Evolutionary conservation across 2,329 filamentous ascomycete genomes (phyloP).

Genomic region (Sclerotinia spermophila): DNA sequence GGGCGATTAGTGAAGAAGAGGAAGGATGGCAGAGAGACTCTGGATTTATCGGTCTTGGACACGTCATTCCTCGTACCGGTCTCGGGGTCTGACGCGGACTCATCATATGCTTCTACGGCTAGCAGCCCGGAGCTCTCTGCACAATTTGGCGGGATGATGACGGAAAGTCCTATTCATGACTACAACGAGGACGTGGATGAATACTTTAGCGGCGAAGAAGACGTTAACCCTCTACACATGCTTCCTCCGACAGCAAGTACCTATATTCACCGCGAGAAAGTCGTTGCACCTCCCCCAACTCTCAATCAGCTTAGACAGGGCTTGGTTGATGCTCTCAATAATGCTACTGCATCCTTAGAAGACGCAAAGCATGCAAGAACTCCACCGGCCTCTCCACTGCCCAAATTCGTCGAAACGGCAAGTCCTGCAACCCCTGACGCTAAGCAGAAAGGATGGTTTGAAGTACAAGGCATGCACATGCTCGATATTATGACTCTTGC

Average conservation of each 20-base stretch:
- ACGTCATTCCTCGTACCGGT: slow-evolving; percentile 43
- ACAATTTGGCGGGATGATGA: slow-evolving; percentile 35
- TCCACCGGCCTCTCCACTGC: slow-evolving; percentile 28
- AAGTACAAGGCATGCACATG: slow-evolving; percentile 87
- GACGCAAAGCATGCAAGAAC: slow-evolving; percentile 46
- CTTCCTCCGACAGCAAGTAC: slow-evolving; percentile 96
- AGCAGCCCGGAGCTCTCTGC: slow-evolving; percentile 55
- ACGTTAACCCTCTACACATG: slow-evolving; percentile 66
- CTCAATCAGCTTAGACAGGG: slow-evolving; percentile 72
- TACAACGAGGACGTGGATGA: slow-evolving; percentile 47
- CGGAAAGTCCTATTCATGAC: slow-evolving; percentile 41
- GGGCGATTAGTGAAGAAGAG: slow-evolving; percentile 76
- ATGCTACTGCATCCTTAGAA: slow-evolving; percentile 64
- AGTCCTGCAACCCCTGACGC: slow-evolving; percentile 32
- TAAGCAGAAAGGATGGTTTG: slow-evolving; percentile 63
- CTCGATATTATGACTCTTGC: slow-evolving; percentile 90
- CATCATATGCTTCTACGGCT: slow-evolving; percentile 57
- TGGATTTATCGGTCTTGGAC: slow-evolving; percentile 56
- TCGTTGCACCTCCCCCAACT: slow-evolving; percentile 79
- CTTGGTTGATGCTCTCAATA: slow-evolving; percentile 62
- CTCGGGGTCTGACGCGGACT: slow-evolving; percentile 51
- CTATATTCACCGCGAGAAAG: slow-evolving; percentile 80
- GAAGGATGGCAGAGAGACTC: slow-evolving; percentile 46
- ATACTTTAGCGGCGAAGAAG: slow-evolving; percentile 50
- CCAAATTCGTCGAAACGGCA: slow-evolving; percentile 21